These are phyloP conservation scores for Fusarium subtropicale DNA, from an alignment of 2,329 filamentous ascomycete species.

Conservation along the genomic window DNA sequence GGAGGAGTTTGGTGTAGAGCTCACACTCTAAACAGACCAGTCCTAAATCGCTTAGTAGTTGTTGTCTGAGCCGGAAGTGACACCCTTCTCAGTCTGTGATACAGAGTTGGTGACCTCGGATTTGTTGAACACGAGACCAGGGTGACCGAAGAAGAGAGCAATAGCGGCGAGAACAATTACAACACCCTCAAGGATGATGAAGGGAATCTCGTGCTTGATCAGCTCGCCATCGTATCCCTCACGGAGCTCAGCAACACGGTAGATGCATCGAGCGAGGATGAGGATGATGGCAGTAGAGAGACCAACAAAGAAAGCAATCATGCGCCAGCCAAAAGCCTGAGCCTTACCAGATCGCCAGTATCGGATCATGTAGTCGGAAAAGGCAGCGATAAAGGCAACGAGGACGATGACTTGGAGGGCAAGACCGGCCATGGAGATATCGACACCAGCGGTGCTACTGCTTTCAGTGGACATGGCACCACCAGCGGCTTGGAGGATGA, in stretches of 20 bases:
- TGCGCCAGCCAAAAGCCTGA: conserved; percentile 46
- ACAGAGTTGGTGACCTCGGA: conserved; percentile 20
- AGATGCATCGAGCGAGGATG: conserved; percentile 72
- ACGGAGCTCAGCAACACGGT: conserved; percentile 73
- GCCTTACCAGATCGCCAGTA: conserved; percentile 50
- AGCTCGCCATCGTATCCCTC: conserved; percentile 70
- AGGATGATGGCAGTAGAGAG: conserved; percentile 66
- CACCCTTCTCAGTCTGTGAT: conserved; percentile 45
- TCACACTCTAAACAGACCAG: not conserved
- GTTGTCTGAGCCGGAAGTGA: conserved; percentile 11
- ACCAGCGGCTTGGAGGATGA: conserved; percentile 67
- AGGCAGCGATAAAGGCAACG: conserved; percentile 61
- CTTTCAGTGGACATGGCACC: conserved; percentile 62
- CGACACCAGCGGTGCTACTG: conserved; percentile 52
- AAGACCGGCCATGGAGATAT: conserved; percentile 63
- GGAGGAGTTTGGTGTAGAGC: not conserved
- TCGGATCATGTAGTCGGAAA: conserved; percentile 63
- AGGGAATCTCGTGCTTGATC: conserved; percentile 63
- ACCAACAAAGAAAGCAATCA: conserved; percentile 62
- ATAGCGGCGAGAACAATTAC: conserved; percentile 54
- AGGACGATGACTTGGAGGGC: conserved; percentile 69
- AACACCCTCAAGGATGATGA: conserved; percentile 65
- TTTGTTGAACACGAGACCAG: conserved; percentile 55
- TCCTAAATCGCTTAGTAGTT: conserved; percentile 19
- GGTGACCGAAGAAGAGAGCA: conserved; percentile 56